These are phyloP conservation scores for Pichia insulana DNA, from an alignment of 805 yeast species.

Conservation along the genomic window DNA sequence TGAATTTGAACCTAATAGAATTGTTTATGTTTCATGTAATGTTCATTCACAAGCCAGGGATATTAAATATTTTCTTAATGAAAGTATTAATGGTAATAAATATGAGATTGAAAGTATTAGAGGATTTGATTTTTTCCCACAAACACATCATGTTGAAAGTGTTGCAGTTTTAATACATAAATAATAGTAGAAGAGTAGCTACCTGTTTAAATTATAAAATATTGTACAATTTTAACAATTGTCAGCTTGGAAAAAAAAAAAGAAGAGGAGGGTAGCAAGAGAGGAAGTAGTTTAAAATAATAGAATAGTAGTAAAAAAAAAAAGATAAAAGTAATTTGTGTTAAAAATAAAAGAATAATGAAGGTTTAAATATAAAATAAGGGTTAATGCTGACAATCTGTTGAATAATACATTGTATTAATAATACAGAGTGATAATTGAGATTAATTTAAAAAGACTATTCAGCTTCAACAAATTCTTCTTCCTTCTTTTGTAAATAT, in stretches of 20 bases:
- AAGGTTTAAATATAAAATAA: neutral
- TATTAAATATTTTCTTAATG: conserved; percentile 67
- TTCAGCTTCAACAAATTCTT: conserved; percentile 9
- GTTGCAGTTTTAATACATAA: conserved; percentile 34
- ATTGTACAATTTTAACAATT: neutral
- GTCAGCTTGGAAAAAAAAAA: neutral
- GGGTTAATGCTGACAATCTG: neutral
- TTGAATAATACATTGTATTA: neutral
- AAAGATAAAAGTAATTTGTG: too few relatives aligned
- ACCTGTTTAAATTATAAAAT: neutral
- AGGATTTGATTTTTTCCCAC: conserved; percentile 91
- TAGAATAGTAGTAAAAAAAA: neutral
- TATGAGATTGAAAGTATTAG: conserved; percentile 75
- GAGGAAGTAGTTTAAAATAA: neutral
- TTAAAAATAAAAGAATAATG: neutral
- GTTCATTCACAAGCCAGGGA: conserved; percentile 98
- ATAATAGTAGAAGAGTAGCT: conserved; percentile 9
- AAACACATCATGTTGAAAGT: conserved; percentile 50
- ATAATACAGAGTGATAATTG: neutral
- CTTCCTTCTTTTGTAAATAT: conserved; percentile 36
- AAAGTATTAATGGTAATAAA: conserved; percentile 50
- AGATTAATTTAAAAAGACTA: neutral
- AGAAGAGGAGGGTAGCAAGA: too few relatives aligned
- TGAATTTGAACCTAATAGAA: conserved; percentile 71
- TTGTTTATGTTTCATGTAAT: conserved; percentile 94